Percentiles rank a stretch among this genome's conserved stretches.
These are phyloP conservation scores for Corymbia citriodora DNA, from an alignment of 441 rosid species.

Conservation along the genomic window DNA sequence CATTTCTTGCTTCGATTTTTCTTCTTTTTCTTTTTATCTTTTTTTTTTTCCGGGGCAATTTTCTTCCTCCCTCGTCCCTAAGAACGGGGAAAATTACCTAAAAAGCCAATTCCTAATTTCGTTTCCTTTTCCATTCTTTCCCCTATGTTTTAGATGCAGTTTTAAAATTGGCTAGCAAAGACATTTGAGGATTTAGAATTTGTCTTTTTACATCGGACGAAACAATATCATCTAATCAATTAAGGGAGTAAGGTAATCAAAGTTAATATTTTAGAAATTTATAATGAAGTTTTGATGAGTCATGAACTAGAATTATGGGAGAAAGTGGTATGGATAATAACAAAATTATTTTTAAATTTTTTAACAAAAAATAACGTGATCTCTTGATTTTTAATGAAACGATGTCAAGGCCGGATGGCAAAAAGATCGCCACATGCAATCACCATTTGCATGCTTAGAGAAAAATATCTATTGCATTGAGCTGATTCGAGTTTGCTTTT, in stretches of 20 bases:
- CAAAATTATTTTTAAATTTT: not conserved
- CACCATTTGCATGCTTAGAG: not conserved
- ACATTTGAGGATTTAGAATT: not conserved
- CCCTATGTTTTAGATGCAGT: not conserved
- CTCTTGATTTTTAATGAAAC: not conserved
- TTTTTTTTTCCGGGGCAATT: not conserved
- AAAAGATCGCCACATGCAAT: not conserved
- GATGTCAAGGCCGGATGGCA: not conserved
- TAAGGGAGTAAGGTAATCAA: accelerated
- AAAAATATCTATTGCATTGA: not conserved
- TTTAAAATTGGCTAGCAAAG: not conserved
- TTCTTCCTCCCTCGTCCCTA: not conserved
- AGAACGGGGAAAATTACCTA: not conserved
- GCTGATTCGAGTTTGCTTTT: not conserved
- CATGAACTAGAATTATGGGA: not conserved
- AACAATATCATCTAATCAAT: not conserved
- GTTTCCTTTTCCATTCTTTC: not conserved
- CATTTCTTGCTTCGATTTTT: not conserved
- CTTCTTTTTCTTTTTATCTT: not conserved
- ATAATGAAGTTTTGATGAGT: not conserved
- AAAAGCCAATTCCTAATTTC: not conserved
- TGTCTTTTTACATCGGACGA: not conserved
- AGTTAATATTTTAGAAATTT: not conserved
- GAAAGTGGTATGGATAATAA: not conserved
- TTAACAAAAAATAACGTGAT: too few species aligned